Evolutionary conservation across 176 grass and related monocot genomes (phyloP).

Genomic region (Dendrocalamus sinicus): DNA sequence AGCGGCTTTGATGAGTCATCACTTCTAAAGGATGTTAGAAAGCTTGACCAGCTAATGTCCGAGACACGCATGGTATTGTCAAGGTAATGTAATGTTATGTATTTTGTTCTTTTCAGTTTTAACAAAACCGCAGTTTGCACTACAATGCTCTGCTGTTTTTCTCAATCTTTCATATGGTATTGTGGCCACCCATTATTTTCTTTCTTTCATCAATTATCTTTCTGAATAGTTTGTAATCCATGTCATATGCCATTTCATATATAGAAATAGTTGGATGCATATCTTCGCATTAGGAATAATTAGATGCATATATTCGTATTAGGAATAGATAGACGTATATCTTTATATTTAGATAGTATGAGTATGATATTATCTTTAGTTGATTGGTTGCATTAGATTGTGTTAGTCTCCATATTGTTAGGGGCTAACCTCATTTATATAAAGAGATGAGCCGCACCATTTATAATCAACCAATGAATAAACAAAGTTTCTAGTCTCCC

Average conservation of each 20-base stretch:
- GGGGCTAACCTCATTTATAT: too few species aligned
- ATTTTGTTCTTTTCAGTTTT: constrained; percentile 7
- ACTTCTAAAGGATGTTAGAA: constrained; percentile 73
- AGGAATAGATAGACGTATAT: too few species aligned
- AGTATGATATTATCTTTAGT: too few species aligned
- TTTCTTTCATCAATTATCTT: not conserved
- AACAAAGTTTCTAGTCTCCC: too few species aligned
- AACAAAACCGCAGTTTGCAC: constrained; percentile 24
- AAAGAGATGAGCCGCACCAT: too few species aligned
- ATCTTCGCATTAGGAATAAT: too few species aligned
- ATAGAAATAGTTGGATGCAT: not conserved
- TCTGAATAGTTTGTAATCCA: constrained; percentile 15
- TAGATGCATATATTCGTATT: too few species aligned
- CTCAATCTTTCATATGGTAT: not conserved
- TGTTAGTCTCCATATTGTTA: too few species aligned
- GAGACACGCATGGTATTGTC: constrained; percentile 81
- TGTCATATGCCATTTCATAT: constrained; percentile 20
- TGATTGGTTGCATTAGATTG: too few species aligned
- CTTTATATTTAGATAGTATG: too few species aligned
- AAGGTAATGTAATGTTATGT: constrained; percentile 61
- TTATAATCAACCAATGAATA: too few species aligned
- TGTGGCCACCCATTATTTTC: not conserved
- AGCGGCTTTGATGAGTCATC: constrained; percentile 68
- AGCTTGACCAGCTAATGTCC: constrained; percentile 84
- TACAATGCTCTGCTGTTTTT: not conserved